Evolutionary conservation across 2,329 filamentous ascomycete species (phyloP), one percentile per base, ranked within the genome.

Genomic region (Lithohypha guttulata): DNA sequence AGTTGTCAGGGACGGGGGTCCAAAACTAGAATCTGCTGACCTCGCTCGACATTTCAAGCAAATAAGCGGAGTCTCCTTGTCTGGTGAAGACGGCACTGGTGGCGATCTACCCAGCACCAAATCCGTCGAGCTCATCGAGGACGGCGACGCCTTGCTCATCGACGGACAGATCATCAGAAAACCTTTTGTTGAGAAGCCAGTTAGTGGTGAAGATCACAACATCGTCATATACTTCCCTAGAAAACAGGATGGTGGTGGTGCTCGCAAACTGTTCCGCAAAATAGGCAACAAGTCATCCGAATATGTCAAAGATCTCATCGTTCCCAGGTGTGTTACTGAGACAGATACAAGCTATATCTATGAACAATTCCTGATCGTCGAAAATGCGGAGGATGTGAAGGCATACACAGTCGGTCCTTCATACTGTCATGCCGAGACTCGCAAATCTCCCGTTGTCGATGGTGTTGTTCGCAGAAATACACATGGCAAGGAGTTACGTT

Each of bases 261-360:
- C 86, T 18, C 75, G 93, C 42, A 84, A 89, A 50, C 73, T 98
- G 3, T 98, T 98, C 63, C 75, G 91, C 42, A 98, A 98, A 61
- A 84, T 98, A 53, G 93, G 93, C 54, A 98, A 98, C 70, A 98
- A 98, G 65, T 96, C 89, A 60, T 96, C 89, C 1, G 93, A 98
- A 59, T 93, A 81, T 54, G 81, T 95, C 43, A 73, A 81, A 11
- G 78, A 79, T 8, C 71, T 98, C 43, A 75, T 66, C 11, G 63
- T 83, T 13, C 91, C 91, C 8, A 71, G 87, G 25, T 85, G 80
- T 36, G 81, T 96, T 45, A 81, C 81, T 1, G 85, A 96, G 50
- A 75, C 77, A 1, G 71, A 71, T 14, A 77, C 81, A 54, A 96
- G 87, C 59, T 98, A 89, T 65, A 77, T 98, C 46, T 98, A 96